Evolutionary conservation across 768 basidiomycete genomes (phyloP).

Genomic region (Lentinula edodes): DNA sequence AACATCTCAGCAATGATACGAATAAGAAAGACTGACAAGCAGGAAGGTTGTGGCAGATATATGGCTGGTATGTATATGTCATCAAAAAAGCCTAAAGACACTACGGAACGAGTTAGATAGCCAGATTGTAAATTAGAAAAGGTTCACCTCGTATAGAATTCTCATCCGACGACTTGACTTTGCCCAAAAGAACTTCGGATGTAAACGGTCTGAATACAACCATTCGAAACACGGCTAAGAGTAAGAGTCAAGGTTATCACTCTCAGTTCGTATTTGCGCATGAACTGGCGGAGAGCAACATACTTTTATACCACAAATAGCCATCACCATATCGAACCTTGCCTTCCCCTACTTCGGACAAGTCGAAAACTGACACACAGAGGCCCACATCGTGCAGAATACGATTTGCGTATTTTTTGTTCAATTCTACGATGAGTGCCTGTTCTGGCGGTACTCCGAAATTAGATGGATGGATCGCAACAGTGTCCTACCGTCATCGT

Average conservation of each 20-base stretch:
- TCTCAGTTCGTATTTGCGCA: background rate
- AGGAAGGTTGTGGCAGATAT: constrained; percentile 76
- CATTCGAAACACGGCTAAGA: constrained; percentile 77
- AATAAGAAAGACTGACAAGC: constrained; percentile 50
- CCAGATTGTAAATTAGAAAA: background rate
- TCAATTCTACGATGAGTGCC: constrained; percentile 79
- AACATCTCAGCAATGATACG: background rate
- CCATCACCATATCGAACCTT: constrained; percentile 95
- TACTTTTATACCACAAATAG: constrained; percentile 91
- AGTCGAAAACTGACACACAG: constrained; percentile 85
- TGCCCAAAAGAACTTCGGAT: constrained; percentile 86
- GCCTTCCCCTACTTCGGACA: constrained; percentile 83
- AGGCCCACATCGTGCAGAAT: constrained; percentile 89
- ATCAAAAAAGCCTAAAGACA: constrained; percentile 88
- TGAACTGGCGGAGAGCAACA: constrained; percentile 11
- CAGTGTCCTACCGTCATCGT: constrained; percentile 62
- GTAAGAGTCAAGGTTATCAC: background rate
- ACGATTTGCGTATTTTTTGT: constrained; percentile 94
- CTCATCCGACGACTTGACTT: constrained; percentile 82
- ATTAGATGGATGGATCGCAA: constrained; percentile 82
- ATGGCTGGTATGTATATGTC: constrained; percentile 81
- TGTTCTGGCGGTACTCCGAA: constrained; percentile 75
- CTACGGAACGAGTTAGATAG: constrained; percentile 30
- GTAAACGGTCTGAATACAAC: constrained; percentile 89
- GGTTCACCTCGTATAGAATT: constrained; percentile 77